Conservation (phyloP, 192 early-diverging fungal genomes). For the Coemansia sp. region DNA sequence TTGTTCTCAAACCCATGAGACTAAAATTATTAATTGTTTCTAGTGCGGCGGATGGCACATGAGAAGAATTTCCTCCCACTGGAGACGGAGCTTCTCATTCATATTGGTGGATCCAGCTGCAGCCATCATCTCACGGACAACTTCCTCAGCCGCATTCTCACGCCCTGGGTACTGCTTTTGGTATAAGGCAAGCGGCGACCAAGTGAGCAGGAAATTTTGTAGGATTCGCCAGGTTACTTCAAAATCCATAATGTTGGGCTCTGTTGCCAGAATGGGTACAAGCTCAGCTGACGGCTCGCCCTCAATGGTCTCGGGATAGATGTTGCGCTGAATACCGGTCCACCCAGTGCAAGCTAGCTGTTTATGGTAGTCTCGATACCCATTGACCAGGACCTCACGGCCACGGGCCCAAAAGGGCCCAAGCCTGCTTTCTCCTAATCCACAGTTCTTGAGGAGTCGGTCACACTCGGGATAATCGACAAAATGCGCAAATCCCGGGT, state of each 20-base stretch:
- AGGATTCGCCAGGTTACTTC: constrained; percentile 27
- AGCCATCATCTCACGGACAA: constrained; percentile 33
- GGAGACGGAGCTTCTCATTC: constrained; percentile 22
- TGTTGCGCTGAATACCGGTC: constrained; percentile 18
- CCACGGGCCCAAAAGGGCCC: constrained; percentile 14
- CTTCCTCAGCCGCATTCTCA: constrained; percentile 8
- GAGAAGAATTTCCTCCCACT: constrained; percentile 39
- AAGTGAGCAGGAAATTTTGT: constrained; percentile 22
- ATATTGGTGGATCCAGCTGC: constrained; percentile 23
- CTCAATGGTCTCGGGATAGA: constrained; percentile 20
- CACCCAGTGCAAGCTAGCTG: constrained; percentile 12
- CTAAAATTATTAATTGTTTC: neutral
- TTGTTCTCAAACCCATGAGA: neutral
- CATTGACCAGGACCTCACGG: constrained; percentile 26
- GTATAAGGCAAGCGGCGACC: constrained; percentile 16
- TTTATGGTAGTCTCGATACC: constrained; percentile 27
- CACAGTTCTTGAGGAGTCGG: neutral
- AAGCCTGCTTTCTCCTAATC: constrained; percentile 13
- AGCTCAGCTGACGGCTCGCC: constrained; percentile 11
- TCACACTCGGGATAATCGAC: constrained; percentile 45
- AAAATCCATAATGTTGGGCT: constrained; percentile 23
- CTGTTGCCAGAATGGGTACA: constrained; percentile 6
- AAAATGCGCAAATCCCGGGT: constrained; percentile 36
- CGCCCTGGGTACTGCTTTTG: constrained; percentile 21
- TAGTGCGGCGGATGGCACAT: constrained; percentile 17